phyloP scores from a whole-genome alignment of 768 basidiomycete genomes.

The Auricularia auricula-judae region DNA sequence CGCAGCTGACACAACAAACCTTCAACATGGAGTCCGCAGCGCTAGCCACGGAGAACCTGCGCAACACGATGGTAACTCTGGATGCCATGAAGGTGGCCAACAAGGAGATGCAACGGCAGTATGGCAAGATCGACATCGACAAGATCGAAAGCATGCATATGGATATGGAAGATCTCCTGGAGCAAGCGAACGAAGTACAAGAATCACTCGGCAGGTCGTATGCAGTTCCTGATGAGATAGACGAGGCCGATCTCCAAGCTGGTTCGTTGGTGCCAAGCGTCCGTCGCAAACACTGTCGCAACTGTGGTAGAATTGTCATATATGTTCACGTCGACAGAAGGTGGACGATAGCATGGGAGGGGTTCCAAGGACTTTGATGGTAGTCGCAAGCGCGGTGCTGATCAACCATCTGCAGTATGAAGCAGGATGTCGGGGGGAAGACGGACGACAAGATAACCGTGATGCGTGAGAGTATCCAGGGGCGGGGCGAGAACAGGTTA shows the following conservation, averaged over 20 bases:
- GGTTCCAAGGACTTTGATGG: too few species aligned
- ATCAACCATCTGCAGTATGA: too few species aligned
- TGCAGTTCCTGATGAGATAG: constrained; percentile 92
- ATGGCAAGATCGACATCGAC: constrained; percentile 93
- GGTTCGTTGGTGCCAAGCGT: constrained; percentile 33
- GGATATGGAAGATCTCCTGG: constrained; percentile 95
- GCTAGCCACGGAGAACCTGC: constrained; percentile 92
- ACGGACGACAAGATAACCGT: too few species aligned
- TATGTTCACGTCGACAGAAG: too few species aligned
- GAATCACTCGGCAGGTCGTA: constrained; percentile 90
- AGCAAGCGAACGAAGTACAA: constrained; percentile 94
- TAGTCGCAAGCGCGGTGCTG: too few species aligned
- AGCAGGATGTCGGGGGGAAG: too few species aligned
- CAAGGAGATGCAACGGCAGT: constrained; percentile 93
- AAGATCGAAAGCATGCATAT: constrained; percentile 98
- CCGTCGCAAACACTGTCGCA: too few species aligned
- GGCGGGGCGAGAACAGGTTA: too few species aligned
- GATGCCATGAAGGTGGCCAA: constrained; percentile 95
- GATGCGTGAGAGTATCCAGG: too few species aligned
- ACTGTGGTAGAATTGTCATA: too few species aligned
- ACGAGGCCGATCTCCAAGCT: constrained; percentile 95
- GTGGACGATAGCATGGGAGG: too few species aligned
- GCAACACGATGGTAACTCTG: constrained; percentile 98
- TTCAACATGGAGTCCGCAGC: constrained; percentile 98
- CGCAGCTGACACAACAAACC: constrained; percentile 85